These are phyloP conservation scores for Cunninghamia lanceolata DNA, from an alignment of 75 land plant genomes.

Conservation along the genomic window DNA sequence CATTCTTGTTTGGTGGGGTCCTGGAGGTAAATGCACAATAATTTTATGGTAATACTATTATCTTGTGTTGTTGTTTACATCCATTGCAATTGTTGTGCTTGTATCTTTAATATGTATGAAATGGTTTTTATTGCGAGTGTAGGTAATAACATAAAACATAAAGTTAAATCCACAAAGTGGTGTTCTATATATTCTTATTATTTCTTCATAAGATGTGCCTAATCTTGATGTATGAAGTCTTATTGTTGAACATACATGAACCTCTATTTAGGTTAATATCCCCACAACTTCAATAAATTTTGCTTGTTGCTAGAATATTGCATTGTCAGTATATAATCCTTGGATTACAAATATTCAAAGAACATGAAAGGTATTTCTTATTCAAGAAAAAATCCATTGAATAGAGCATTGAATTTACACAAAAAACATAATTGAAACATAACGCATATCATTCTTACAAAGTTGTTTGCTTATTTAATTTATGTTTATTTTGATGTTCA, in stretches of 20 bases:
- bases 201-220: neutral
- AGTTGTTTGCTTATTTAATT: neutral
- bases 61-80: neutral
- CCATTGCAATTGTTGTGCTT: neutral
- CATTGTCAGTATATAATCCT: neutral
- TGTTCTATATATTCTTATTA: neutral
- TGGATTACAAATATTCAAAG: neutral
- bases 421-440: neutral
- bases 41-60: neutral
- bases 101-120: neutral
- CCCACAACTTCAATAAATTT: neutral
- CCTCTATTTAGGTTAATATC: neutral
- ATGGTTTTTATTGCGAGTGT: neutral
- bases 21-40: neutral
- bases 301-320: neutral
- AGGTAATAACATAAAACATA: too few relatives aligned
- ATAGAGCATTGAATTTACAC: neutral
- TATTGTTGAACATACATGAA: neutral
- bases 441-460: neutral
- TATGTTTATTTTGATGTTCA: neutral
- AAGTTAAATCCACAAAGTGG: too few relatives aligned
- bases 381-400: neutral
- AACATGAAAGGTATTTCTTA: neutral
- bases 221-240: neutral
- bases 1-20: neutral